These are phyloP conservation scores for Rubroboletus satanas DNA, from an alignment of 768 basidiomycete genomes.

Conservation along the genomic window DNA sequence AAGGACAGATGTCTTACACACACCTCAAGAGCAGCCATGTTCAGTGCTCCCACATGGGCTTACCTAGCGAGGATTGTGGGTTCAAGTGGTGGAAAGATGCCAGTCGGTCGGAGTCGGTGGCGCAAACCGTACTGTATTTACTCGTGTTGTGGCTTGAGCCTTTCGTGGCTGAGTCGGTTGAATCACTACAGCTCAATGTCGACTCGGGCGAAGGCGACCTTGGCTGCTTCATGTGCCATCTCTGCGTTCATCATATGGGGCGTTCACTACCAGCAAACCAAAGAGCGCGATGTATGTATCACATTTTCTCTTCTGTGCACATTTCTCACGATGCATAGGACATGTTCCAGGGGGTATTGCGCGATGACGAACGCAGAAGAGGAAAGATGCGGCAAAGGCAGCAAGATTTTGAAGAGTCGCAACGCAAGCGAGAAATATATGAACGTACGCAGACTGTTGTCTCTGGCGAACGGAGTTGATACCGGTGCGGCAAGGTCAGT, in stretches of 20 bases:
- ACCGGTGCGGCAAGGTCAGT: conserved; percentile 2
- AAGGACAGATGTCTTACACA: neutral
- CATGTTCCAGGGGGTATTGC: conserved; percentile 89
- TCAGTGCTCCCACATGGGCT: conserved; percentile 19
- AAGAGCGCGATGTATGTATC: conserved; percentile 68
- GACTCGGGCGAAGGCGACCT: conserved; percentile 66
- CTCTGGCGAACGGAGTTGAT: conserved; percentile 17
- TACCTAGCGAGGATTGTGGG: conserved; percentile 9
- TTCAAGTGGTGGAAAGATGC: conserved; percentile 10
- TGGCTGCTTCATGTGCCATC: conserved; percentile 60
- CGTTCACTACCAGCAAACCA: conserved; percentile 82
- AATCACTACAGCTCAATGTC: conserved; percentile 44
- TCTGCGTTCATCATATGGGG: conserved; percentile 78
- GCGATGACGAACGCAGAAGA: conserved; percentile 78
- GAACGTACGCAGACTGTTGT: conserved; percentile 46
- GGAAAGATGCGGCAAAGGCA: conserved; percentile 69
- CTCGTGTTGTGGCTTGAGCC: conserved; percentile 30
- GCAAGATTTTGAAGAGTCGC: conserved; percentile 57
- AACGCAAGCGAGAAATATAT: conserved; percentile 60
- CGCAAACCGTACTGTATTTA: conserved; percentile 34
- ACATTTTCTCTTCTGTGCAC: neutral
- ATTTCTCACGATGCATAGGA: conserved; percentile 43
- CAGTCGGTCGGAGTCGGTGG: conserved; percentile 14
- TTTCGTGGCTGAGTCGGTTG: conserved; percentile 15
- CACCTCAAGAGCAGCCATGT: conserved; percentile 45